Percentiles rank a stretch among this genome's conserved stretches.
Evolutionary conservation across 2,329 filamentous ascomycete genomes (phyloP).

Genomic region (Aspergillus neotritici): DNA sequence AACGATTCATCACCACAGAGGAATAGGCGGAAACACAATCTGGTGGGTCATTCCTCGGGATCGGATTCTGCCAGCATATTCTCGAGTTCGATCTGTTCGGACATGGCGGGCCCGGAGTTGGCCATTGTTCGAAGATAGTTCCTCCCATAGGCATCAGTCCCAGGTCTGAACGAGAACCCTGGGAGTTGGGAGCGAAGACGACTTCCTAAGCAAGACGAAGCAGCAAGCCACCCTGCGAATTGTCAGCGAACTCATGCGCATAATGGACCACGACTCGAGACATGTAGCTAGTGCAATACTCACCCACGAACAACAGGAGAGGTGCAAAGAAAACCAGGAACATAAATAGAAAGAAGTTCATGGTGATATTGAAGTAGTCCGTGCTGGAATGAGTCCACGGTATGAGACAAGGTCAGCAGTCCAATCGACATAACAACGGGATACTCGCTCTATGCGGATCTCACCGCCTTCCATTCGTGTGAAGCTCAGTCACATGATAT

Average conservation of each 20-base stretch:
- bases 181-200: conserved; percentile 46
- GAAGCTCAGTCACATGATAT: too few species aligned
- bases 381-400: neutral
- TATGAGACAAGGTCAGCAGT: neutral
- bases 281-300: conserved; percentile 11
- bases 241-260: conserved; percentile 17
- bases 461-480: too few species aligned
- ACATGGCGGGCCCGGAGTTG: conserved; percentile 49
- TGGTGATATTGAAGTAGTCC: conserved; percentile 6
- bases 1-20: conserved; percentile 3
- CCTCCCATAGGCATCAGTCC: conserved; percentile 47
- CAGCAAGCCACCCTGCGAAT: conserved; percentile 43
- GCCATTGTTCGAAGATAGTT: conserved; percentile 54
- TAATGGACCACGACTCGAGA: neutral
- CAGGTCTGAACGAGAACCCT: conserved; percentile 40
- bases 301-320: conserved; percentile 32
- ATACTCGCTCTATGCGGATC: too few species aligned
- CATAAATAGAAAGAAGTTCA: conserved; percentile 33
- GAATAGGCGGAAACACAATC: neutral
- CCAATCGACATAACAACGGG: neutral
- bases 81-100: conserved; percentile 60
- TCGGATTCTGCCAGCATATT: conserved; percentile 50
- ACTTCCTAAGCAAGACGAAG: conserved; percentile 53
- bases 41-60: conserved; percentile 25
- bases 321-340: conserved; percentile 36